Base-by-base conservation (phyloP, 2,329 filamentous ascomycete genomes). In the Fusarium redolens region DNA sequence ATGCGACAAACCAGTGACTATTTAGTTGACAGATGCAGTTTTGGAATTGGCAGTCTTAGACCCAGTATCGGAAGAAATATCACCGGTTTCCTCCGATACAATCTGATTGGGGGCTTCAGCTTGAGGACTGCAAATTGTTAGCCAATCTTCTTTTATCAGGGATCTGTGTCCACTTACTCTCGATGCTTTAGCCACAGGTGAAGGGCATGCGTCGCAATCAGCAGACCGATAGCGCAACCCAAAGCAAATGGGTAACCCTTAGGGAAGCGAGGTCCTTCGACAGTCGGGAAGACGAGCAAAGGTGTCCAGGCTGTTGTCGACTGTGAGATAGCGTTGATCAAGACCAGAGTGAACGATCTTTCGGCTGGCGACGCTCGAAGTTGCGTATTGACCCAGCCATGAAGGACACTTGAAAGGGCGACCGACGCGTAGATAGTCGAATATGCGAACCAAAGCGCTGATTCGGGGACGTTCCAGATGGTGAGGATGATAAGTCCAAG, bases 291-390 rank as follows among this genome's bases (percentile, higher is more conserved):
- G 0, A 85, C 83, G 17, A 90, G 74, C 4, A 90, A 72, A 7
- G 84, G 85, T 5, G 86, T 89, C 88, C 88, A 90, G 0, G 86
- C 87, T 0, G 86, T 89, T 1, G 86, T 86, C 1, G 84, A 88
- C 75, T 88, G 87, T 0, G 87, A 82, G n/a, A 90, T 79, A 0
- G 83, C 81, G 52, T 87, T 90, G 68, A 88, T 85, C 28, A 87
- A 75, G 7, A 89, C 83, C 10, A 89, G 75, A 0, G 83, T 85
- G 55, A 89, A 83, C 0, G 86, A 82, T 10, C 88, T 79, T 65
- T 89, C 84, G 1, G 82, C 83, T 0, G 84, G 83, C 3, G 84
- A 84, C 22, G 83, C 80, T 28, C 83, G 82, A 4, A 89, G 77
- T 38, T 84, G 81, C 15, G 81, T 85, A 66, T 90, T 90, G 7